Conservation (phyloP, 2,329 filamentous ascomycete species). For the Fusarium praegraminearum region DNA sequence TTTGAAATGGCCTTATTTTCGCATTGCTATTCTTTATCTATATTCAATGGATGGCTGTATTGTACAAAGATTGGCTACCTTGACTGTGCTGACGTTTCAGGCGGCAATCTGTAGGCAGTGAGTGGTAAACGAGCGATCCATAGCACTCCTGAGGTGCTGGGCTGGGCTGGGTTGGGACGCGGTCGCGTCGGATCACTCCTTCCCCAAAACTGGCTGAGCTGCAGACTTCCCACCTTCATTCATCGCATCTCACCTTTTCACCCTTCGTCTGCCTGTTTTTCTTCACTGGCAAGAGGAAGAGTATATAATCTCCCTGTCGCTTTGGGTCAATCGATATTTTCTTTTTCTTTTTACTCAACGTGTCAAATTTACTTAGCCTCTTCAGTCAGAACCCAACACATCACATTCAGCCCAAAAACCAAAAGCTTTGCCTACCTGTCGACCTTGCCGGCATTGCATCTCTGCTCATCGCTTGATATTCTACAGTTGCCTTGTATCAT, state of each 20-base stretch:
- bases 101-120: constrained; percentile 1
- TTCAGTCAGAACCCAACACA: background rate
- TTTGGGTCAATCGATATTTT: background rate
- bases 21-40: background rate
- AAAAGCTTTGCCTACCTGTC: constrained; percentile 10
- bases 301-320: constrained; percentile 5
- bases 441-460: constrained; percentile 15
- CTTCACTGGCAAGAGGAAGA: constrained; percentile 14
- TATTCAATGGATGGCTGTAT: background rate
- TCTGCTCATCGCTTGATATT: constrained; percentile 21
- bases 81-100: constrained; percentile 12
- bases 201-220: constrained; percentile 15
- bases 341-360: background rate
- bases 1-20: background rate
- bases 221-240: constrained; percentile 28
- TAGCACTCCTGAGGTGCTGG: constrained; percentile 25
- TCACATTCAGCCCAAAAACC: constrained; percentile 11
- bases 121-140: background rate
- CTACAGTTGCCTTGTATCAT: constrained; percentile 6
- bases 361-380: background rate
- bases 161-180: constrained; percentile 37
- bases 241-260: constrained; percentile 36
- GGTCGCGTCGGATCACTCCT: constrained; percentile 34
- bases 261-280: constrained; percentile 31
- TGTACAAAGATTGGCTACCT: background rate